These are phyloP conservation scores for Capsicum chinense DNA, from an alignment of 257 asterid species.

Conservation along the genomic window DNA sequence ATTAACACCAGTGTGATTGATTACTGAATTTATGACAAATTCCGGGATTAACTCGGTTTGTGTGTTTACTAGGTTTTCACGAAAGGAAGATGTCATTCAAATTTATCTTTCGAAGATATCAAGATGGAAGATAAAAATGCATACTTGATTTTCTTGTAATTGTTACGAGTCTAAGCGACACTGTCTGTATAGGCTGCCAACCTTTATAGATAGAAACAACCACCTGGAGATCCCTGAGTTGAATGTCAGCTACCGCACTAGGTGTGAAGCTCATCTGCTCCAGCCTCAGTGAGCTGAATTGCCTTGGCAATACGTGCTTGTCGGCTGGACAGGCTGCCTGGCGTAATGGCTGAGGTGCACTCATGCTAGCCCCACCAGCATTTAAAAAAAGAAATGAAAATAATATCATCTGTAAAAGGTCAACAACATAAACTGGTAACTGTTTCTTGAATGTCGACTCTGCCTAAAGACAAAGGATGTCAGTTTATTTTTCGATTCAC, in stretches of 20 bases:
- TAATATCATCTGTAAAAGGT: background rate
- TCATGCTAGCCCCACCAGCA: background rate
- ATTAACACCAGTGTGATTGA: background rate
- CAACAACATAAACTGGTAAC: background rate
- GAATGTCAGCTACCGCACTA: conserved; percentile 9
- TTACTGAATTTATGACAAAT: conserved; percentile 15
- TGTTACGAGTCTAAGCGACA: background rate
- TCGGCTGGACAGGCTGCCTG: background rate
- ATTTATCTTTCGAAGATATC: background rate
- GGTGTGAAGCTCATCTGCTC: conserved; percentile 26
- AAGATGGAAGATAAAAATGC: background rate
- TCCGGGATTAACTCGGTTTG: background rate
- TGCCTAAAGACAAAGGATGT: conserved; percentile 9
- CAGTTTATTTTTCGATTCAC: background rate
- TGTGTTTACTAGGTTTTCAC: background rate
- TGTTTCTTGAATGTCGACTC: conserved; percentile 9
- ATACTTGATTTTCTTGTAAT: conserved; percentile 17
- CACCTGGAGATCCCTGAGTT: background rate
- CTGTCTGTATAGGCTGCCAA: background rate
- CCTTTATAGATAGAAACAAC: background rate
- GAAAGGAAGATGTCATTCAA: conserved; percentile 1
- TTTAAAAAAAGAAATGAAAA: background rate
- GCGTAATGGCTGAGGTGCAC: background rate
- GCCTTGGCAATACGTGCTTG: conserved; percentile 24
- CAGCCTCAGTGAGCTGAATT: conserved; percentile 17